Evolutionary conservation across 2,329 filamentous ascomycete species (phyloP).

Genomic region (Aspergillus novofumigatus): DNA sequence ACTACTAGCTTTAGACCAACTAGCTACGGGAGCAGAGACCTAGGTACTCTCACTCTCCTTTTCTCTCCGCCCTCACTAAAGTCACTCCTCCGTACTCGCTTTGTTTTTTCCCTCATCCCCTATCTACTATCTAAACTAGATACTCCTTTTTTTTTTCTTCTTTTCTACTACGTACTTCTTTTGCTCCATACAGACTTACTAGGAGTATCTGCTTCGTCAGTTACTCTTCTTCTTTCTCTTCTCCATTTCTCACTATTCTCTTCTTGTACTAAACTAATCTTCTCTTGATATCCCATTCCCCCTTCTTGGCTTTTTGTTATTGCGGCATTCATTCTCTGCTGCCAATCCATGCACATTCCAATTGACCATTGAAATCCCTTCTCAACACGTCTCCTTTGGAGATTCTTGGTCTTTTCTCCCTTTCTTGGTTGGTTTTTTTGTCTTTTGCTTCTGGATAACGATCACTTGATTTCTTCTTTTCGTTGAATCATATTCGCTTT

Average conservation of each 20-base stretch:
- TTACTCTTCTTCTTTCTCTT: conserved; percentile 5
- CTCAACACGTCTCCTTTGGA: conserved; percentile 30
- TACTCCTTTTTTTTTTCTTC: background rate
- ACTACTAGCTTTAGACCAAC: background rate
- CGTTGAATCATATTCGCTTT: background rate
- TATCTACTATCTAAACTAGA: background rate
- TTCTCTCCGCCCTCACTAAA: background rate
- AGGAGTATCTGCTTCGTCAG: background rate
- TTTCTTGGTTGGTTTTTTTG: conserved; percentile 8
- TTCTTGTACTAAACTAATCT: conserved; percentile 7
- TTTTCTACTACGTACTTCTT: background rate
- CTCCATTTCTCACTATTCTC: conserved; percentile 12
- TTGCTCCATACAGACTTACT: background rate
- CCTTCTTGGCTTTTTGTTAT: conserved; percentile 2
- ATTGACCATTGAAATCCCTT: conserved; percentile 23
- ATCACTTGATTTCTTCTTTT: background rate
- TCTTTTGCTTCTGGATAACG: background rate
- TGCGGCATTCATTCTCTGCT: conserved; percentile 7
- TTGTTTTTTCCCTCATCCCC: background rate
- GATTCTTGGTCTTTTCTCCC: conserved; percentile 20
- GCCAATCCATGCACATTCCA: conserved; percentile 27
- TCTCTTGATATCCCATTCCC: conserved; percentile 1
- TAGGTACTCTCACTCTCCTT: background rate
- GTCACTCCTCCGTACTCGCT: background rate
- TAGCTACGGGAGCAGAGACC: background rate